Base-by-base conservation (phyloP, 2,329 filamentous ascomycete species). In the Lizonia empirigonia region DNA sequence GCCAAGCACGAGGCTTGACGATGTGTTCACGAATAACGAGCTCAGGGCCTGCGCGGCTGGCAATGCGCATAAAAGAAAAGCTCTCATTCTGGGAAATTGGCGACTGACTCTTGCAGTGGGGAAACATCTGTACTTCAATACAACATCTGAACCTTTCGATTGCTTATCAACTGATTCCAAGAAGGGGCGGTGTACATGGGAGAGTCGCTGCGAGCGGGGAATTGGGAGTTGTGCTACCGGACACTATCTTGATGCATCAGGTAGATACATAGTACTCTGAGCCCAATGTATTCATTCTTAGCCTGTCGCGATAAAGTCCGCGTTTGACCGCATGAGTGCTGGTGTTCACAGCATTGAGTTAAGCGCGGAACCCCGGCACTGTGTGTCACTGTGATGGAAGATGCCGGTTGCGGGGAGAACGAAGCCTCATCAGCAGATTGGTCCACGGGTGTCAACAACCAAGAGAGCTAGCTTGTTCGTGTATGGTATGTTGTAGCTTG, bases 1-100 rank as follows among this genome's bases (percentile, higher is more conserved):
- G 7, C 73, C 72, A 16, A 63, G 63, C 23, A 70, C 58, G 12
- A 37, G 12, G 6, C 66, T 65, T n/a, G 64, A 66, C 5, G 64
- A 56, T 9, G 66, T 68, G 7, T 61, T 52, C 12, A 66, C 42
- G 2, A 44, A 36, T 18, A 61, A 24, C 8, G 52, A 59, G 23
- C 26, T 49, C 5, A 59, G 32, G 29, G 62, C 64, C n/a, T 26
- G 13, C n/a, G 26, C 47, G 13, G 33, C 5, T 3, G 50, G 54
- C 5, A 57, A 30, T 4, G 45, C 30, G 18, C 54, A 7, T 9
- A 22, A 41, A 9, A 53, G 19, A 6, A 59, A 30, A 2, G 38
- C 19, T 24, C 18, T 33, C 7, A 48, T 15, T 26, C 29, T 10
- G 27, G 50, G 4, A n/a, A 15, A 7, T 4, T 15, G 13, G 9